phyloP scores from a whole-genome alignment of 495 filamentous ascomycete species.

The Penicillium taxi region DNA sequence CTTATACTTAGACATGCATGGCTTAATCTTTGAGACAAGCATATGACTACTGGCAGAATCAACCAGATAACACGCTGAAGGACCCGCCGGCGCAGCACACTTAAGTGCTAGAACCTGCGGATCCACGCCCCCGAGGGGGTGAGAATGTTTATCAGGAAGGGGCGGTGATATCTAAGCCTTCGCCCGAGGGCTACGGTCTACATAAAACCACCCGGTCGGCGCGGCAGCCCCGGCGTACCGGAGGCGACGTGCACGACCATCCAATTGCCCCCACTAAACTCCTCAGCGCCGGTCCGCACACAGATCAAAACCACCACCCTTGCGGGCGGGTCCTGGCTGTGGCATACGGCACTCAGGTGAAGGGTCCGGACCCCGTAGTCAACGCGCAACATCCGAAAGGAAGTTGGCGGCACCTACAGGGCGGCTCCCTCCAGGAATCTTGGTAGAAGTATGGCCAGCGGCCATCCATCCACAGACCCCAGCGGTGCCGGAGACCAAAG shows the following conservation, averaged over 20 bases:
- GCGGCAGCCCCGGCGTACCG: slow-evolving; percentile 12
- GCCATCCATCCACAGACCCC: slow-evolving; percentile 49
- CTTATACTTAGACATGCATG: slow-evolving; percentile 68
- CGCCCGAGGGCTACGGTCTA: no score
- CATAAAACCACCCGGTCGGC: slow-evolving; percentile 10
- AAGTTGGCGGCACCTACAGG: slow-evolving; percentile 28
- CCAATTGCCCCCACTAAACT: slow-evolving; percentile 45
- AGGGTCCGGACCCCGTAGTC: slow-evolving; percentile 21
- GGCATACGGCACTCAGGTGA: slow-evolving; percentile 31
- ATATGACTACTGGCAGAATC: slow-evolving; percentile 67
- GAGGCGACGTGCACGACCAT: slow-evolving; percentile 19
- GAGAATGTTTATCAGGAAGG: slow-evolving; percentile 10
- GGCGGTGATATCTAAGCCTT: no score
- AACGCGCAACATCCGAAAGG: no score
- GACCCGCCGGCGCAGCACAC: slow-evolving; percentile 7
- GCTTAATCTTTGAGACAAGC: slow-evolving; percentile 69
- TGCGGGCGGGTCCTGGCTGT: slow-evolving; percentile 13
- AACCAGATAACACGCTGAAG: slow-evolving; percentile 49
- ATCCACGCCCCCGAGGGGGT: slow-evolving; percentile 11
- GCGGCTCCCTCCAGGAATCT: slow-evolving; percentile 37
- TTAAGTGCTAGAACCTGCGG: neutral
- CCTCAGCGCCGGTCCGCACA: slow-evolving; percentile 30
- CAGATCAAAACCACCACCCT: slow-evolving; percentile 10
- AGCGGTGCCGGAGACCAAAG: slow-evolving; percentile 18
- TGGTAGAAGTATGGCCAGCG: slow-evolving; percentile 32